Conservation (phyloP, 371 early-diverging fungal species). For the Mucor racemosus region DNA sequence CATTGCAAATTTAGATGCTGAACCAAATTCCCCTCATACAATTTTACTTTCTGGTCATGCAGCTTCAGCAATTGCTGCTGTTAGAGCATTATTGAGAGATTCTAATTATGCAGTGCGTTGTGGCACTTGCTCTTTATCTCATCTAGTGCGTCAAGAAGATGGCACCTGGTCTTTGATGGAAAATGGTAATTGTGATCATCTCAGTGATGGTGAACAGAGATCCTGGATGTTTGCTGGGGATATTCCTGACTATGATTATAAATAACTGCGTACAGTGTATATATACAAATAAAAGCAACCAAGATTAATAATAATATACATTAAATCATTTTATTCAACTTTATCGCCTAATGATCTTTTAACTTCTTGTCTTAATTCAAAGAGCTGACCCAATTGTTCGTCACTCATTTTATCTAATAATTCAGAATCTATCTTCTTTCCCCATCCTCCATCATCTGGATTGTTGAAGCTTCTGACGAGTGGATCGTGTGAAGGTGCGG, state of each 20-base stretch:
- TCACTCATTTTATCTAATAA: constrained; percentile 67
- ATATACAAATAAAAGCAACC: constrained; percentile 8
- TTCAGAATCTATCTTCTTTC: constrained; percentile 55
- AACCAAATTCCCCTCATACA: constrained; percentile 13
- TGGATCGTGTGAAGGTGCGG: constrained; percentile 40
- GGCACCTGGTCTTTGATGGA: constrained; percentile 29
- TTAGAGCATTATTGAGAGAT: constrained; percentile 37
- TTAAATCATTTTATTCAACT: constrained; percentile 18
- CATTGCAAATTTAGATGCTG: constrained; percentile 28
- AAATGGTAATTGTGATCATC: constrained; percentile 33
- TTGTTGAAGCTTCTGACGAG: constrained; percentile 40
- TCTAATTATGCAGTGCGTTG: constrained; percentile 26
- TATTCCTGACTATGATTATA: constrained; percentile 41
- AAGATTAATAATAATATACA: not conserved
- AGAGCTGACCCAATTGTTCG: constrained; percentile 71
- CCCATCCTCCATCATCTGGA: constrained; percentile 48
- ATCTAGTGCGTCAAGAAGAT: constrained; percentile 31
- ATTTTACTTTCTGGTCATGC: constrained; percentile 46
- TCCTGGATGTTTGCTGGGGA: constrained; percentile 48
- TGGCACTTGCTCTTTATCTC: constrained; percentile 40
- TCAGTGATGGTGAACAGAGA: constrained; percentile 40
- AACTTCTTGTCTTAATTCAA: constrained; percentile 64
- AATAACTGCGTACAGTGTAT: too few species aligned
- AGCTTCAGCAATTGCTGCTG: constrained; percentile 42
- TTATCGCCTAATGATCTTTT: constrained; percentile 43